Conservation (phyloP, 805 yeast genomes). For the Saccharomyces jurei region DNA sequence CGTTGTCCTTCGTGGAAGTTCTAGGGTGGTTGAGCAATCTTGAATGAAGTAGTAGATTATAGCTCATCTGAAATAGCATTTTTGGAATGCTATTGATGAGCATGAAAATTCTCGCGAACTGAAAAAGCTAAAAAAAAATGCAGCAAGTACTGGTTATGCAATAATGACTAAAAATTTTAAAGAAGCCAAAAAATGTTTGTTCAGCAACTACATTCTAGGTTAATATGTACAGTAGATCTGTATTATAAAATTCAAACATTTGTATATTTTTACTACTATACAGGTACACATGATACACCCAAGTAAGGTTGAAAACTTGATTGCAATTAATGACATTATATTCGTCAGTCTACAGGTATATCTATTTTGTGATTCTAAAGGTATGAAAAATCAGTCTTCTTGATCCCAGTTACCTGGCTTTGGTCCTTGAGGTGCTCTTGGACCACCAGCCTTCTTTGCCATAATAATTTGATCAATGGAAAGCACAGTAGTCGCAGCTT, state of each 20-base stretch:
- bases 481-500: constrained; percentile 69
- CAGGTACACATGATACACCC: background rate
- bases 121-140: background rate
- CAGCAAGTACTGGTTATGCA: background rate
- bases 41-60: background rate
- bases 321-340: background rate
- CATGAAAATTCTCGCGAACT: background rate
- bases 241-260: background rate
- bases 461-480: constrained; percentile 95
- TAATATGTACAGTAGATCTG: background rate
- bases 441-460: constrained; percentile 99
- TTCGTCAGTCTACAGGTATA: background rate
- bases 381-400: constrained; percentile 47
- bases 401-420: constrained; percentile 95
- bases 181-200: background rate
- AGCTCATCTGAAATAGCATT: background rate
- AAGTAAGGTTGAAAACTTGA: background rate
- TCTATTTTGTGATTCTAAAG: background rate
- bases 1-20: background rate
- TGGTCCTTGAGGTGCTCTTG: constrained; percentile 76
- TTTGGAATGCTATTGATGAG: background rate
- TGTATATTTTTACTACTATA: background rate
- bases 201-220: background rate
- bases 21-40: background rate
- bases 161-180: background rate